These are phyloP conservation scores for Trichoderma lentiforme DNA, from an alignment of 2,329 filamentous ascomycete species.

Conservation along the genomic window DNA sequence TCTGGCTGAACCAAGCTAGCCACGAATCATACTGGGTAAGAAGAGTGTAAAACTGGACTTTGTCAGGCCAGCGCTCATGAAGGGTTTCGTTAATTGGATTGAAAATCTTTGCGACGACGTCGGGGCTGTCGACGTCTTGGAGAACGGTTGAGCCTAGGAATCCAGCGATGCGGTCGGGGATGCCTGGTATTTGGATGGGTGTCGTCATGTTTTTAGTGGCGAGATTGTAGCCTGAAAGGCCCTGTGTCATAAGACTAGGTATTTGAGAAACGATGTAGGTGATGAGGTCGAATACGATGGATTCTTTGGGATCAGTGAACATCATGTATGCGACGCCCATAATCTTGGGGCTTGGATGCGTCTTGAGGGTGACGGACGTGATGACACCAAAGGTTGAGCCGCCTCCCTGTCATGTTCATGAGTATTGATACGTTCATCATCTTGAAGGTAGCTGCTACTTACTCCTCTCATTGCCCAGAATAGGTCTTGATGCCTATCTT, in stretches of 20 bases:
- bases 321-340: conserved; percentile 24
- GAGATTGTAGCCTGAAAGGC: conserved; percentile 48
- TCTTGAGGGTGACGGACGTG: conserved; percentile 53
- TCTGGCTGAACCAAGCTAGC: conserved; percentile 35
- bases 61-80: conserved; percentile 35
- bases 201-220: conserved; percentile 37
- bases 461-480: conserved; percentile 64
- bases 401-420: conserved; percentile 43
- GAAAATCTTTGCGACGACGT: conserved; percentile 29
- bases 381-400: conserved; percentile 61
- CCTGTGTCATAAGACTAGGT: conserved; percentile 47
- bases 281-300: conserved; percentile 45
- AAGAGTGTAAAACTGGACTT: conserved; percentile 22
- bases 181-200: conserved; percentile 33
- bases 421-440: background rate
- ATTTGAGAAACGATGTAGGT: conserved; percentile 45
- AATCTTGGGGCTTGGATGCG: conserved; percentile 43
- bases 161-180: conserved; percentile 34
- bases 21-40: conserved; percentile 32
- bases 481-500: conserved; percentile 52
- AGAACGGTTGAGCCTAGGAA: conserved; percentile 35
- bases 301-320: conserved; percentile 28
- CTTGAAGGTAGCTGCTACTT: conserved; percentile 24
- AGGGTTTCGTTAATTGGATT: conserved; percentile 38
- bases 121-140: conserved; percentile 33